phyloP scores from a whole-genome alignment of 1,139 yeast genomes.

The Saccharomyces hybrid region DNA sequence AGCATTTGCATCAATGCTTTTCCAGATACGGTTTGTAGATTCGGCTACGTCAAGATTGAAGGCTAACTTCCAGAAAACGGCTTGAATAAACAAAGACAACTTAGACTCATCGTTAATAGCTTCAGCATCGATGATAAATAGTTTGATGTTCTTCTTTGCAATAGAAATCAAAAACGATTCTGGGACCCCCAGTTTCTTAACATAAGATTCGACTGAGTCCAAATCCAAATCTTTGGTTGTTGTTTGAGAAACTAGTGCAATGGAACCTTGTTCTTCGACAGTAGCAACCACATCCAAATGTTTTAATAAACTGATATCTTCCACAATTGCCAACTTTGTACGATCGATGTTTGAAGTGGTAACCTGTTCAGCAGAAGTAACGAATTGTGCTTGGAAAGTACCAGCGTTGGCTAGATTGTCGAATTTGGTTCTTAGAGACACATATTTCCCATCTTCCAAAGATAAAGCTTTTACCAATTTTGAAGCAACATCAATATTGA shows the following conservation, averaged over 20 bases:
- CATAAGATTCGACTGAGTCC: conserved; percentile 31
- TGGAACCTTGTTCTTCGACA: conserved; percentile 48
- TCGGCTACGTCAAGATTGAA: conserved; percentile 26
- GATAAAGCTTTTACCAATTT: conserved; percentile 67
- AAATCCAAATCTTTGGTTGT: conserved; percentile 23
- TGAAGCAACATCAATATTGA: conserved; percentile 49
- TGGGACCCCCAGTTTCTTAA: conserved; percentile 43
- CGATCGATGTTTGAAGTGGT: conserved; percentile 40
- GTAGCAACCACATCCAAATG: conserved; percentile 55
- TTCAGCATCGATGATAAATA: conserved; percentile 51
- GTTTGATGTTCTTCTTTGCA: conserved; percentile 44
- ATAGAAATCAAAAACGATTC: conserved; percentile 46
- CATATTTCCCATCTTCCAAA: conserved; percentile 47
- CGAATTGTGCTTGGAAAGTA: conserved; percentile 67
- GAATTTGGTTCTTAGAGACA: conserved; percentile 54
- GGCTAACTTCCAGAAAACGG: conserved; percentile 70
- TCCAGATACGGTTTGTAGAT: conserved; percentile 1
- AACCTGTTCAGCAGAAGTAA: conserved; percentile 34
- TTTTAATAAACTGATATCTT: conserved; percentile 46
- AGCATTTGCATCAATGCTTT: neutral
- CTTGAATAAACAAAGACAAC: conserved; percentile 63
- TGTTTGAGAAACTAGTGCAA: conserved; percentile 37
- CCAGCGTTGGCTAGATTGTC: conserved; percentile 74
- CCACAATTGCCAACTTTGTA: conserved; percentile 59
- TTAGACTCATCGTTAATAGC: conserved; percentile 58